Conservation (phyloP, 176 grass and related monocot species). For the Zea luxurians region DNA sequence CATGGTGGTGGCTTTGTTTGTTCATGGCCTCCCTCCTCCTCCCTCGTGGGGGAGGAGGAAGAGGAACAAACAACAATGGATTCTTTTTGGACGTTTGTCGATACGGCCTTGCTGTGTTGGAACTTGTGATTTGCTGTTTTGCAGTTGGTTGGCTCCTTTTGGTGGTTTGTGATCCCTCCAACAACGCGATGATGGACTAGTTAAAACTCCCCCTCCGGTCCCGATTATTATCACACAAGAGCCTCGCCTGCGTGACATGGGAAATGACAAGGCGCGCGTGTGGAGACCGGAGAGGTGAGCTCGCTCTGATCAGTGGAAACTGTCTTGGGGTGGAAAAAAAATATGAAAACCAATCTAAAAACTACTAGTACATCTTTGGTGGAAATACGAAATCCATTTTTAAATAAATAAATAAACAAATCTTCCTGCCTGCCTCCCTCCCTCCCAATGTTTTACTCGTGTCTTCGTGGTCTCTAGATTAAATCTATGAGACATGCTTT, state of each 20-base stretch:
- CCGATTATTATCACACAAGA: not conserved
- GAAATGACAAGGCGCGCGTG: constrained; percentile 3
- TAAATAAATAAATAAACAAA: too few species aligned
- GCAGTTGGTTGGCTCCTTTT: constrained; percentile 45
- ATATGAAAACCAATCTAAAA: not conserved
- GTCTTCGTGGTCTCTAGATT: not conserved
- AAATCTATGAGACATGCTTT: not conserved
- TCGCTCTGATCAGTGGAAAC: not conserved
- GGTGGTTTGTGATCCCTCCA: constrained; percentile 37
- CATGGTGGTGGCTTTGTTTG: not conserved
- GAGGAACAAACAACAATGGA: constrained; percentile 18
- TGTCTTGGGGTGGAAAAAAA: too few species aligned
- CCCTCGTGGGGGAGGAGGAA: not conserved
- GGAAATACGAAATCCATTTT: not conserved
- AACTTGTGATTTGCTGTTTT: constrained; percentile 48
- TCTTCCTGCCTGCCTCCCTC: too few species aligned
- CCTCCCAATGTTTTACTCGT: not conserved
- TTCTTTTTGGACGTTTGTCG: constrained; percentile 48
- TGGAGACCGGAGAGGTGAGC: not conserved
- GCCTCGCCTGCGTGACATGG: not conserved
- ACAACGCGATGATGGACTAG: not conserved
- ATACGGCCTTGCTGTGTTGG: constrained; percentile 32
- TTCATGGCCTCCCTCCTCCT: not conserved
- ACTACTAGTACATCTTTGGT: not conserved
- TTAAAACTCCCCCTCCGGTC: not conserved